Base-by-base conservation (phyloP, 371 early-diverging fungal genomes). In the Mucor mucedo region DNA sequence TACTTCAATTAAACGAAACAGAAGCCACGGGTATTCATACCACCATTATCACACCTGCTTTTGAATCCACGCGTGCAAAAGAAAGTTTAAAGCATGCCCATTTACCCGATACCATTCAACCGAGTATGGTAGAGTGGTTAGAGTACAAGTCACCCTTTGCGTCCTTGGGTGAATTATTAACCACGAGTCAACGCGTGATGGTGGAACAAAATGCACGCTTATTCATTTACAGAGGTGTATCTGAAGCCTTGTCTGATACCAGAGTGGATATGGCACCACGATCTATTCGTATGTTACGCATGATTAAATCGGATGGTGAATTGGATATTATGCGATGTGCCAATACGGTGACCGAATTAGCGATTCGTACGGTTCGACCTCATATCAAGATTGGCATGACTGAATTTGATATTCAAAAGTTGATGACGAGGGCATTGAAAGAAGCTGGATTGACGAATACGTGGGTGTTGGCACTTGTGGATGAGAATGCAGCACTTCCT, bases 401-500 rank as follows among this genome's bases (percentile, higher is more conserved):
- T 0, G 87, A 87, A 54, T 63, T 63, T 3, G 71, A 83, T 8
- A 77, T 87, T 50, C 78, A 83, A 27, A 39, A 41, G 0, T 30
- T 81, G 48, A 66, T 83, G 72, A 66, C 70, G 3, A 21, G 59
- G 13, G 84, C 85, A 7, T 65, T 78, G 6, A 21, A 55, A 0
- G 62, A 62, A 2, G 74, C 80, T 1, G 87, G 87, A 2, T 62
- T 86, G 27, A 70, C 63, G 9, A 71, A 79, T 16, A 83, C 82
- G 2, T 75, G 85, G 79, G 87, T 86, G 0, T 66, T 86, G 33
- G 84, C 85, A 27, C 69, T 84, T 11, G 75, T 84, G 5, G 79
- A 84, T 38, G 72, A 76, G 11, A 75, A 77, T 63, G 87, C 87
- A 4, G 87, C 85, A 1, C 69, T 84, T 4, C 87, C 87, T 5